These are phyloP conservation scores for Globisporangium parvum DNA, from an alignment of 352 stramenopile genomes.

Conservation along the genomic window DNA sequence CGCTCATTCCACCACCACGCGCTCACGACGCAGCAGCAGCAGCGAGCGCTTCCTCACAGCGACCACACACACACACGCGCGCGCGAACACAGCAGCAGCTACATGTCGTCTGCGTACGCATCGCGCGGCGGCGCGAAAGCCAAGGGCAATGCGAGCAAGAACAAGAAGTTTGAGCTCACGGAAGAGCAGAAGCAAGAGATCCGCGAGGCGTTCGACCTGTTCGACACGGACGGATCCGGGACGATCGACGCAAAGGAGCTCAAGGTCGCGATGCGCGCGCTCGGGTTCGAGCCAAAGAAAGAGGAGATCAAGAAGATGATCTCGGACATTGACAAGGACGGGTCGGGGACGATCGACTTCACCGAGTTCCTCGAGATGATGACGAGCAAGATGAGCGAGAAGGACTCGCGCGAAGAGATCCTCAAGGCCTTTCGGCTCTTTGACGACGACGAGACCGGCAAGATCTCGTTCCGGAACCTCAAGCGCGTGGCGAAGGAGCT, in stretches of 20 bases:
- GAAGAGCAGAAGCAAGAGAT: slow-evolving; percentile 96
- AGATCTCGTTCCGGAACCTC: slow-evolving; percentile 96
- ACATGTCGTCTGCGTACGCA: slow-evolving; percentile 66
- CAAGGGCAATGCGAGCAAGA: slow-evolving; percentile 65
- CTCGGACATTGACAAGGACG: slow-evolving; percentile 94
- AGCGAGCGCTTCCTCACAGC: not conserved
- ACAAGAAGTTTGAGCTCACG: slow-evolving; percentile 85
- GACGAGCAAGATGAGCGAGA: slow-evolving; percentile 96
- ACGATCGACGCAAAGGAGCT: slow-evolving; percentile 95
- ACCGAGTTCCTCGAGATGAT: slow-evolving; percentile 98
- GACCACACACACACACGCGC: not conserved
- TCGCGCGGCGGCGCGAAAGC: slow-evolving; percentile 56
- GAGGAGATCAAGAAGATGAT: slow-evolving; percentile 98
- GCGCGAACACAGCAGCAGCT: not conserved
- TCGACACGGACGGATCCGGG: slow-evolving; percentile 94
- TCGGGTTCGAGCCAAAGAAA: slow-evolving; percentile 97
- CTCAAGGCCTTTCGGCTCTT: slow-evolving; percentile 98
- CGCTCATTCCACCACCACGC: not conserved
- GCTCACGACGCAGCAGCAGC: not conserved
- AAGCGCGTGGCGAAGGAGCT: slow-evolving; percentile 96
- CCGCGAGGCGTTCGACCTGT: slow-evolving; percentile 95
- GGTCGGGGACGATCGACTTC: slow-evolving; percentile 93
- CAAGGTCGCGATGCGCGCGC: slow-evolving; percentile 93
- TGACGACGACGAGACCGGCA: slow-evolving; percentile 95
- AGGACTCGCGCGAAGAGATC: slow-evolving; percentile 95